Conservation (phyloP, 345 rosid species). For the Eutrema heterophyllum region DNA sequence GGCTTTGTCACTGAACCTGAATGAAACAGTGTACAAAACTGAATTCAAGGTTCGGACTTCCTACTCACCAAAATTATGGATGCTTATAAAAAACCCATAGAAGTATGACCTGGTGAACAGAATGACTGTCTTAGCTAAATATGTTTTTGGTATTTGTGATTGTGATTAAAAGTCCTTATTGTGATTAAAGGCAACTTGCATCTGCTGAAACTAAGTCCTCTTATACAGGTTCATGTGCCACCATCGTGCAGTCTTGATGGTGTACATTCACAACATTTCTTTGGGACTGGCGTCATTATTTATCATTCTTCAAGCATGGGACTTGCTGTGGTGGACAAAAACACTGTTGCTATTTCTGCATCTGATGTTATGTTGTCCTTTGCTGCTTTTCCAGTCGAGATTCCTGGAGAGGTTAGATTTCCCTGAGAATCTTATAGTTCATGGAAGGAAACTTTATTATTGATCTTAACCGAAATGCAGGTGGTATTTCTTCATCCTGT, state of each 20-base stretch:
- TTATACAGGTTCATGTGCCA: constrained; percentile 87
- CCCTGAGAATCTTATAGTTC: background rate
- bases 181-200: constrained; percentile 13
- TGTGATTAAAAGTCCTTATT: constrained; percentile 1
- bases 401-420: constrained; percentile 85
- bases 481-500: constrained; percentile 98
- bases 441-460: constrained; percentile 7
- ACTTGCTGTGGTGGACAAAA: constrained; percentile 88
- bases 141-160: constrained; percentile 1
- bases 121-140: background rate
- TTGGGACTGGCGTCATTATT: constrained; percentile 87
- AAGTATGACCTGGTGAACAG: background rate
- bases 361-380: constrained; percentile 95
- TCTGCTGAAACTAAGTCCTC: constrained; percentile 16
- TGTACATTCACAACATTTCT: constrained; percentile 71
- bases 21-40: background rate
- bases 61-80: constrained; percentile 6
- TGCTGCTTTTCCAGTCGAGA: constrained; percentile 94
- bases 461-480: constrained; percentile 41
- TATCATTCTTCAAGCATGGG: constrained; percentile 88
- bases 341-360: constrained; percentile 74
- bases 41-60: constrained; percentile 1
- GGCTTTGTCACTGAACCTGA: constrained; percentile 1
- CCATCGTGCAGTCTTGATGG: constrained; percentile 93
- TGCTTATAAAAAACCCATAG: background rate